Evolutionary conservation across 2,329 filamentous ascomycete genomes (phyloP).

Genomic region (Xylariaceae sp.): DNA sequence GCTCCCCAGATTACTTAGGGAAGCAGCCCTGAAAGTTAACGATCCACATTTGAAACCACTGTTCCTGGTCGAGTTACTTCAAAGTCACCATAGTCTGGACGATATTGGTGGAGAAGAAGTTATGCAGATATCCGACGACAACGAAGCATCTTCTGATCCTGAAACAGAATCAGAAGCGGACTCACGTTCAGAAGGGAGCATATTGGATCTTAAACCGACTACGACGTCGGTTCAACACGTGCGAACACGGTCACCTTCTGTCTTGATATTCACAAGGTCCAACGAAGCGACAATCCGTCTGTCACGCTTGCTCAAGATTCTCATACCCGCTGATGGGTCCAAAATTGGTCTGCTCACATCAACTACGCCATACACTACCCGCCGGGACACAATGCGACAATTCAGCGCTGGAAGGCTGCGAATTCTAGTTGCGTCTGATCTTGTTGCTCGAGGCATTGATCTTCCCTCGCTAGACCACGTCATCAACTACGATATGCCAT

Average conservation of each 20-base stretch:
- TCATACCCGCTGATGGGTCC: constrained; percentile 57
- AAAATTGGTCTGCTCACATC: constrained; percentile 72
- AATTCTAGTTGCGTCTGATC: constrained; percentile 85
- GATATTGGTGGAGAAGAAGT: constrained; percentile 17
- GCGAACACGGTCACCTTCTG: constrained; percentile 35
- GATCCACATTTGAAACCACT: constrained; percentile 75
- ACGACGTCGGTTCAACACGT: no score
- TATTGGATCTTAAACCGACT: not conserved
- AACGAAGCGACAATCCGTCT: constrained; percentile 86
- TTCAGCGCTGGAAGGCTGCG: constrained; percentile 63
- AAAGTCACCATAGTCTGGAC: constrained; percentile 48
- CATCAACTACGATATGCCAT: constrained; percentile 89
- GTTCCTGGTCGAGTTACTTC: constrained; percentile 76
- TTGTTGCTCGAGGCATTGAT: constrained; percentile 89
- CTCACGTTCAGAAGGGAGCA: constrained; percentile 26
- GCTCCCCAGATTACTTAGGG: constrained; percentile 62
- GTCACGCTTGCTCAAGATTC: constrained; percentile 70
- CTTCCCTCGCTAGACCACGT: constrained; percentile 77
- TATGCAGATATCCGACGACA: constrained; percentile 12
- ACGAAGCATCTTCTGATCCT: constrained; percentile 36
- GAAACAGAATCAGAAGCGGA: constrained; percentile 36
- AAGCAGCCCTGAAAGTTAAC: constrained; percentile 66
- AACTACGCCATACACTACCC: constrained; percentile 69
- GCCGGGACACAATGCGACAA: constrained; percentile 64
- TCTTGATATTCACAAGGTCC: constrained; percentile 85